Percentiles rank a stretch among this genome's conserved stretches.
Evolutionary conservation across 306 rosid species (phyloP).

Genomic region (Arachis stenosperma): DNA sequence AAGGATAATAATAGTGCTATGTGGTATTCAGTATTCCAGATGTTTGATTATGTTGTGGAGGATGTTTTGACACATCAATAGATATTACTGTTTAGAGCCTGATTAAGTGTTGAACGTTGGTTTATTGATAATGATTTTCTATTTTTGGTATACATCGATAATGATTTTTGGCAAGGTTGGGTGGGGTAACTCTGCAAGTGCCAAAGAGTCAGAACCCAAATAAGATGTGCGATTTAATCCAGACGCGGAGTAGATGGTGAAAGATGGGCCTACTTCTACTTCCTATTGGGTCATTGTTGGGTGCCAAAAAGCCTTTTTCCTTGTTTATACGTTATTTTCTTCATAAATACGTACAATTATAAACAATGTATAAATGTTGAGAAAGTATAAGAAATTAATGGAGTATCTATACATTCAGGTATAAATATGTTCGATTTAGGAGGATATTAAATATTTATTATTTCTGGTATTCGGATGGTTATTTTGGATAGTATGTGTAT

Average conservation of each 20-base stretch:
- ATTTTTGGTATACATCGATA: background rate
- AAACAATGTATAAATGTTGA: too few relatives aligned
- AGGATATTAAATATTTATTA: too few relatives aligned
- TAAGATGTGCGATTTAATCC: background rate
- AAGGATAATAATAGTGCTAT: background rate
- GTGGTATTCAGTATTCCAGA: background rate
- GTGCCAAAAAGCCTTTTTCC: too few relatives aligned
- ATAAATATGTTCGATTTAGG: too few relatives aligned
- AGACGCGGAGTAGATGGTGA: background rate
- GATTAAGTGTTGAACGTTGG: background rate
- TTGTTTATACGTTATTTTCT: too few relatives aligned
- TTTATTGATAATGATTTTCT: background rate
- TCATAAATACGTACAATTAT: too few relatives aligned
- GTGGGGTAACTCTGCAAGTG: background rate
- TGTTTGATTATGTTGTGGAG: background rate
- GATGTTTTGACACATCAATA: conserved; percentile 13
- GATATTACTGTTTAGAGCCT: background rate
- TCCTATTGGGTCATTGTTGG: too few relatives aligned
- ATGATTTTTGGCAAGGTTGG: background rate
- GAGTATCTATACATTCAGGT: too few relatives aligned
- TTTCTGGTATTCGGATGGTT: too few relatives aligned
- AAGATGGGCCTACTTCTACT: background rate
- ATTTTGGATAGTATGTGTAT: too few relatives aligned
- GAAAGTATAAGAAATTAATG: too few relatives aligned
- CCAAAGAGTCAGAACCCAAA: background rate